Evolutionary conservation across 2,329 filamentous ascomycete species (phyloP), one percentile per base, ranked within the genome.

Genomic region (Sporothrix phasma): DNA sequence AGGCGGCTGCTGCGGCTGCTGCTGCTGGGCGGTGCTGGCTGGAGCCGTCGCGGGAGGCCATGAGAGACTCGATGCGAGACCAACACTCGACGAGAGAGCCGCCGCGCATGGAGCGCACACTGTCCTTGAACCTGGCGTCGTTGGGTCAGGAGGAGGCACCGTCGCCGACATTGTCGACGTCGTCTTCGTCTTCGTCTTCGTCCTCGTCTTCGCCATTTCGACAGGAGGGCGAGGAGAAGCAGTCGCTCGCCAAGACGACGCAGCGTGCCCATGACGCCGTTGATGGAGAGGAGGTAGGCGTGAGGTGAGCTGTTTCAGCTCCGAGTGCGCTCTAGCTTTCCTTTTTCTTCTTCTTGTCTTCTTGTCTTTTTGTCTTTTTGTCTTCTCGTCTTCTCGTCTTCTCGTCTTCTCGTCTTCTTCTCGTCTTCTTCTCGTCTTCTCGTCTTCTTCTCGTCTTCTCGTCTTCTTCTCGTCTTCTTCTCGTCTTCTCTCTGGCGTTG

Each of bases 241-340:
- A 13, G 24, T 56, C 61, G 8, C 39, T 63, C 17, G 61, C 61
- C 17, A 51, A 43, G 11, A 63, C 11, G 19, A 49, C 61, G 10
- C 37, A 41, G 26, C 49, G 61, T 5, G 61, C 61, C 65, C 31
- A 66, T 66, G 65, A 64, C 59, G 24, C 2, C 64, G 51, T 26
- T 66, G 29, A 64, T 66, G 65, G 65, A 59, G 39, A 24, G 53
- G 53, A 26, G 34, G 53, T 58, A 34, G 29, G 26, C 15, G 34
- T 34, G 5, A n/a, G n/a, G n/a, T n/a, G n/a, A n/a, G n/a, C n/a
- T n/a, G n/a, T n/a, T n/a, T n/a, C n/a, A n/a, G n/a, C n/a, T n/a
- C n/a, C n/a, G n/a, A n/a, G 31, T 34, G 34, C 3, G 11, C 3
- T 10, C 8, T 10, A 2, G 34, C 15, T 3, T 37, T 37, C 1